Evolutionary conservation across 176 grass and related monocot genomes (phyloP).

Genomic region (Aegilops bicornis): DNA sequence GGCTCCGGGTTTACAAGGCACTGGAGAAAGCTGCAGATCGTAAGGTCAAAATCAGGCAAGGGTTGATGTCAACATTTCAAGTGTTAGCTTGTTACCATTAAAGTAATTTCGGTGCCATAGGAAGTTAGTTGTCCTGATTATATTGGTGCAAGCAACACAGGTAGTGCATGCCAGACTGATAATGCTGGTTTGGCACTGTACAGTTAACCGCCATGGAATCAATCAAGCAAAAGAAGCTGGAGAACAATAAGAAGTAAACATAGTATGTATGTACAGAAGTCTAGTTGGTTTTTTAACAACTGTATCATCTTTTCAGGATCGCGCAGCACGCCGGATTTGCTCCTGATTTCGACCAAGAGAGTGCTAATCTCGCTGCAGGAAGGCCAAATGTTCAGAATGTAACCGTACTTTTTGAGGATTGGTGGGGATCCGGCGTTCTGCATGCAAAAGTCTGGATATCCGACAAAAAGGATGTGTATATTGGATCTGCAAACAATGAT

Average conservation of each 20-base stretch:
- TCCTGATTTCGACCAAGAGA: slow-evolving; percentile 82
- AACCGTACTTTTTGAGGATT: slow-evolving; percentile 78
- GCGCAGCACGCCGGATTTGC: slow-evolving; percentile 83
- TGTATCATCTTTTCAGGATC: slow-evolving; percentile 55
- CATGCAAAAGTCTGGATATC: slow-evolving; percentile 98
- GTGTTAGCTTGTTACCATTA: background rate
- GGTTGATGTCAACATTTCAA: background rate
- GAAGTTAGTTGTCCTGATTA: background rate
- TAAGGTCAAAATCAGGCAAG: slow-evolving; percentile 71
- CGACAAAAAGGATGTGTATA: slow-evolving; percentile 78
- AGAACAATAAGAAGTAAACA: background rate
- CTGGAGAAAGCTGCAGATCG: slow-evolving; percentile 71
- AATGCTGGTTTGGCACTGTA: background rate
- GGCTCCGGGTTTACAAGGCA: slow-evolving; percentile 58
- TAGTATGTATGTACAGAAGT: background rate
- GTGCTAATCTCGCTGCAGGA: slow-evolving; percentile 70
- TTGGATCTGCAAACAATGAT: slow-evolving; percentile 94
- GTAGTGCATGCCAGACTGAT: background rate
- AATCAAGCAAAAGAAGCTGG: background rate
- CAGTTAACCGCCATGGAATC: background rate
- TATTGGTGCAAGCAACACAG: background rate
- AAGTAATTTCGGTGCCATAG: background rate
- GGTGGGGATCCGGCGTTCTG: slow-evolving; percentile 85
- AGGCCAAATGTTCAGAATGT: slow-evolving; percentile 83
- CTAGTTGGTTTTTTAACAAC: background rate